Conservation (phyloP, 177 flowering plant genomes). For the Vitis hybrid region DNA sequence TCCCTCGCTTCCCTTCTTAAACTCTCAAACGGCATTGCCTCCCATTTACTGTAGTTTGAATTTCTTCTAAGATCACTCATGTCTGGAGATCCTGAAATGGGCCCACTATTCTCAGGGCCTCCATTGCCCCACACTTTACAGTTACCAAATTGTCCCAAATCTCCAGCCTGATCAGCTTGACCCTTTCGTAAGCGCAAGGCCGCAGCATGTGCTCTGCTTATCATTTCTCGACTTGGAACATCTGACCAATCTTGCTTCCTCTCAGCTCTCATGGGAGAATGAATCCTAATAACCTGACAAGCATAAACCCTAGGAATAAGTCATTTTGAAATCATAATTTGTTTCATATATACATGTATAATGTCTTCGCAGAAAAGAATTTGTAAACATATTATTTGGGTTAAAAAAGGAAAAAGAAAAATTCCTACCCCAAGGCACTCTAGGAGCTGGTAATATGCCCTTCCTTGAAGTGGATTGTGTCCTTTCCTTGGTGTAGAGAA, state of each 20-base stretch:
- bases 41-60: slow-evolving; percentile 94
- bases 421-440: slow-evolving; percentile 96
- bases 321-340: neutral
- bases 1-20: slow-evolving; percentile 77
- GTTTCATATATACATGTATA: neutral
- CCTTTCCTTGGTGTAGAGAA: slow-evolving; percentile 95
- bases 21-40: slow-evolving; percentile 63
- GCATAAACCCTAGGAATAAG: neutral
- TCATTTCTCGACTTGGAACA: slow-evolving; percentile 79
- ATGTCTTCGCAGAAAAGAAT: neutral
- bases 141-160: slow-evolving; percentile 73
- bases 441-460: slow-evolving; percentile 95
- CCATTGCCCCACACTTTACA: slow-evolving; percentile 94
- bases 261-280: slow-evolving; percentile 90
- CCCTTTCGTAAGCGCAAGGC: slow-evolving; percentile 69
- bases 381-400: neutral
- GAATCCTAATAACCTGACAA: slow-evolving; percentile 86
- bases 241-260: slow-evolving; percentile 90
- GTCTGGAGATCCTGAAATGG: slow-evolving; percentile 84
- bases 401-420: neutral
- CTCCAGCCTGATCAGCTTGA: slow-evolving; percentile 41
- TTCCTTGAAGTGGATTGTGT: slow-evolving; percentile 97
- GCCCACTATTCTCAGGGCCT: slow-evolving; percentile 44
- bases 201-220: slow-evolving; percentile 75
- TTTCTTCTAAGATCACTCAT: slow-evolving; percentile 76